A percentile compares a stretch with the other conserved stretches of the same genome.
Evolutionary conservation across 257 asterid genomes (phyloP).

Genomic region (Solanum piurae): DNA sequence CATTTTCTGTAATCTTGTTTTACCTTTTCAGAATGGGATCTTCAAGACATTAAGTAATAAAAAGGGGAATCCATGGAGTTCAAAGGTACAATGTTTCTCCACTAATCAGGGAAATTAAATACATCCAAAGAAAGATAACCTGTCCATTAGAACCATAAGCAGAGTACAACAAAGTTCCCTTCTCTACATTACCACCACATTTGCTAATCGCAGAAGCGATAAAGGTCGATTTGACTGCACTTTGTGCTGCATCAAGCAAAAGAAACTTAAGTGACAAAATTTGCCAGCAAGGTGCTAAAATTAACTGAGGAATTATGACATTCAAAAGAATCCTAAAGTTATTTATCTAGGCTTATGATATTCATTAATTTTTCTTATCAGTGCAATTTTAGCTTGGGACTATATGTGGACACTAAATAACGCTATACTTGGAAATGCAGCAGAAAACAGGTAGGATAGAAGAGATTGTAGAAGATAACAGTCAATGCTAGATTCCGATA

Average conservation of each 20-base stretch:
- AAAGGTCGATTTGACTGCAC: conserved; percentile 81
- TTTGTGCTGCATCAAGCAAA: conserved; percentile 62
- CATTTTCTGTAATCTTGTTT: not conserved
- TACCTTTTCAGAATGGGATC: not conserved
- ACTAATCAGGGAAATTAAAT: not conserved
- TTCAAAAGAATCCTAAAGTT: not conserved
- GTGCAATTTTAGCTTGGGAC: not conserved
- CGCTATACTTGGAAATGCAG: not conserved
- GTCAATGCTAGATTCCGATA: not conserved
- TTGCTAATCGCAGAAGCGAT: conserved; percentile 78
- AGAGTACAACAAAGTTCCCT: conserved; percentile 59
- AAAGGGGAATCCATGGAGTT: not conserved
- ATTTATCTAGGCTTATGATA: not conserved
- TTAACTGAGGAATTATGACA: not conserved
- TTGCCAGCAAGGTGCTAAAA: not conserved
- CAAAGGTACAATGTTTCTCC: not conserved
- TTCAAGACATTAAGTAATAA: not conserved
- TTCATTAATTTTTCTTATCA: not conserved
- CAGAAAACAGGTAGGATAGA: not conserved
- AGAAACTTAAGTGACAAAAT: not conserved
- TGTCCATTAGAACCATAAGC: conserved; percentile 94
- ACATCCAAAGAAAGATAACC: conserved; percentile 25
- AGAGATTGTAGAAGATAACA: not conserved
- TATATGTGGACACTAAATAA: not conserved
- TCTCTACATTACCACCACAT: conserved; percentile 92